These are phyloP conservation scores for Blastosporella zonata DNA, from an alignment of 1,284 basidiomycete genomes.

Conservation along the genomic window DNA sequence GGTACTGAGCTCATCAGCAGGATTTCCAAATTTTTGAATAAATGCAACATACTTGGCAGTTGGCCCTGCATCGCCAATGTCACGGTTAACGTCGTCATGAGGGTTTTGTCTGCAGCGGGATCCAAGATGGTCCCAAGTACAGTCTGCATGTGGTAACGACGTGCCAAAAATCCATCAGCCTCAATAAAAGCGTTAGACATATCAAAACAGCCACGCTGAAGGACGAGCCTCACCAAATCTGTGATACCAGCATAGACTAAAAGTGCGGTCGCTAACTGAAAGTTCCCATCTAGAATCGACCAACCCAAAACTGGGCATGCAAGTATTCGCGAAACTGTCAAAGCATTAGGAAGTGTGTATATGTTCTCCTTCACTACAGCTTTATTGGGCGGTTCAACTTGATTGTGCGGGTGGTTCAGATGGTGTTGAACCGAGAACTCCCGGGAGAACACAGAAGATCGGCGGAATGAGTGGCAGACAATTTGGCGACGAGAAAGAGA, in stretches of 20 bases:
- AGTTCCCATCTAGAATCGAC: slow-evolving; percentile 86
- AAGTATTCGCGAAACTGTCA: slow-evolving; percentile 84
- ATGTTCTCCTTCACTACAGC: slow-evolving; percentile 70
- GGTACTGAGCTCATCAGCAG: slow-evolving; percentile 53
- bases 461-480: background rate
- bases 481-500: slow-evolving; percentile 2
- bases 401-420: slow-evolving; percentile 13
- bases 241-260: slow-evolving; percentile 88
- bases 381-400: slow-evolving; percentile 20
- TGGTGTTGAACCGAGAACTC: slow-evolving; percentile 20
- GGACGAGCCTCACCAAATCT: slow-evolving; percentile 69
- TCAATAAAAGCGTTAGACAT: slow-evolving; percentile 29
- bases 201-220: background rate
- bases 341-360: slow-evolving; percentile 90
- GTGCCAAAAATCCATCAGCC: slow-evolving; percentile 90
- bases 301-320: slow-evolving; percentile 91
- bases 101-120: slow-evolving; percentile 93
- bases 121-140: slow-evolving; percentile 95
- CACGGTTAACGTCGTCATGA: slow-evolving; percentile 94
- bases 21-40: background rate
- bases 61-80: slow-evolving; percentile 82
- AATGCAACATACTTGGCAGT: slow-evolving; percentile 66
- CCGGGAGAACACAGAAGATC: slow-evolving; percentile 4
- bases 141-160: slow-evolving; percentile 80
- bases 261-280: slow-evolving; percentile 75